Evolutionary conservation across 768 basidiomycete genomes (phyloP).

Genomic region (Glaciozyma martinii): DNA sequence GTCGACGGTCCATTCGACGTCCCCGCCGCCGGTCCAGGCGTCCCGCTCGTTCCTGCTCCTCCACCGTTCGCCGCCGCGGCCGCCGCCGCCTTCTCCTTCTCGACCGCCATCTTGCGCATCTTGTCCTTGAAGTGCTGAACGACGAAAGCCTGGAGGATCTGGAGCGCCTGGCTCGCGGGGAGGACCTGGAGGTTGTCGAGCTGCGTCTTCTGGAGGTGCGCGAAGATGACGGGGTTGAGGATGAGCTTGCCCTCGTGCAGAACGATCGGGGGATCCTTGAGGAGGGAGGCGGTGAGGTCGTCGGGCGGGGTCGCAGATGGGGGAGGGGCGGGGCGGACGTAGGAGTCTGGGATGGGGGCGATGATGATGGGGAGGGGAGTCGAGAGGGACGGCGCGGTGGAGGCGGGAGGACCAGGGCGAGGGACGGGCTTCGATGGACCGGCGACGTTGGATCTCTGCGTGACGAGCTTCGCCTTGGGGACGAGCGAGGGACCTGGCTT

Average conservation of each 20-base stretch:
- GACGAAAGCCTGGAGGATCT: slow-evolving; percentile 73
- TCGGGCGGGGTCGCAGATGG: slow-evolving; percentile 38
- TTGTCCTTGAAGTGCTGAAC: slow-evolving; percentile 74
- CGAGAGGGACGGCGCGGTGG: slow-evolving; percentile 12
- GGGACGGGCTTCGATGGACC: slow-evolving; percentile 2
- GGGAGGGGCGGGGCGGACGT: slow-evolving; percentile 51
- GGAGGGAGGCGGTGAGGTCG: slow-evolving; percentile 24
- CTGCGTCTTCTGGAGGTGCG: slow-evolving; percentile 62
- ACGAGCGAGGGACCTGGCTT: neutral
- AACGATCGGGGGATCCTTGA: slow-evolving; percentile 54
- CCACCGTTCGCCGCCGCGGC: slow-evolving; percentile 6
- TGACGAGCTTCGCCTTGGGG: neutral
- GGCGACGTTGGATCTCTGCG: neutral
- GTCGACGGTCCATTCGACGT: neutral
- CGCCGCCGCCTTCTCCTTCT: slow-evolving; percentile 38
- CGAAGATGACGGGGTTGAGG: slow-evolving; percentile 76
- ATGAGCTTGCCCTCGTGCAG: slow-evolving; percentile 75
- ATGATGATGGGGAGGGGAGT: slow-evolving; percentile 63
- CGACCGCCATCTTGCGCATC: slow-evolving; percentile 37
- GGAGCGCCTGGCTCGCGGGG: slow-evolving; percentile 71
- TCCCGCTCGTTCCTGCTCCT: neutral
- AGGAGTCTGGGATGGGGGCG: slow-evolving; percentile 49
- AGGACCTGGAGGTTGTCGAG: slow-evolving; percentile 66
- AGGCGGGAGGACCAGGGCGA: neutral
- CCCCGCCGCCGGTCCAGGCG: neutral